Percentiles rank a stretch among this genome's conserved stretches.
Conservation (phyloP, 2,329 filamentous ascomycete species). For the Laburnicola sp. region DNA sequence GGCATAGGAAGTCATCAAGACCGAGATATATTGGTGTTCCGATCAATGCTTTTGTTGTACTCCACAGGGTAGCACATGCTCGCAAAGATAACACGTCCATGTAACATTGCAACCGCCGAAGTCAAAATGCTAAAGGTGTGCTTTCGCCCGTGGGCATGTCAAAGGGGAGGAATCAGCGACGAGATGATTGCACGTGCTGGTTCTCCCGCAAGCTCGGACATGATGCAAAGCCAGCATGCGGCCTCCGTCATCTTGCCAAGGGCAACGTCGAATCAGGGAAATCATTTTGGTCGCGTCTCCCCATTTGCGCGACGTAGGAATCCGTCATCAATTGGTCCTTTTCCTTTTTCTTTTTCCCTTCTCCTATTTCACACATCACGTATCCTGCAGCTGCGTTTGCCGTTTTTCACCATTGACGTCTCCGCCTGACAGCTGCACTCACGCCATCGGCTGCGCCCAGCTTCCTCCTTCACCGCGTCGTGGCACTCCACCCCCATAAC, state of each 20-base stretch:
- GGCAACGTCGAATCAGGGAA: conserved; percentile 30
- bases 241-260: conserved; percentile 21
- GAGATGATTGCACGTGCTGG: conserved; percentile 7
- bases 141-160: too few relatives aligned
- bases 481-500: not conserved
- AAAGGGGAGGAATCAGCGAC: conserved; percentile 7
- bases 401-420: not conserved
- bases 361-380: not conserved
- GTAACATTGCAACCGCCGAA: too few relatives aligned
- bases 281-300: too few relatives aligned
- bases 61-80: not conserved
- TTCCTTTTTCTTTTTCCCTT: conserved; percentile 1
- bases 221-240: conserved; percentile 8
- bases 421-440: not conserved
- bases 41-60: too few relatives aligned
- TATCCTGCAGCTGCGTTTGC: not conserved
- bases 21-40: not conserved
- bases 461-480: not conserved
- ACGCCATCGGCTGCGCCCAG: conserved; percentile 2
- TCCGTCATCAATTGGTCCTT: not conserved
- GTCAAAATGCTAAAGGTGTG: not conserved
- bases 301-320: not conserved
- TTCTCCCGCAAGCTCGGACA: not conserved
- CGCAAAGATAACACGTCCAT: too few relatives aligned
- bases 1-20: not conserved